Base-by-base conservation (phyloP, 257 asterid species). In the Fraxinus anomala region DNA sequence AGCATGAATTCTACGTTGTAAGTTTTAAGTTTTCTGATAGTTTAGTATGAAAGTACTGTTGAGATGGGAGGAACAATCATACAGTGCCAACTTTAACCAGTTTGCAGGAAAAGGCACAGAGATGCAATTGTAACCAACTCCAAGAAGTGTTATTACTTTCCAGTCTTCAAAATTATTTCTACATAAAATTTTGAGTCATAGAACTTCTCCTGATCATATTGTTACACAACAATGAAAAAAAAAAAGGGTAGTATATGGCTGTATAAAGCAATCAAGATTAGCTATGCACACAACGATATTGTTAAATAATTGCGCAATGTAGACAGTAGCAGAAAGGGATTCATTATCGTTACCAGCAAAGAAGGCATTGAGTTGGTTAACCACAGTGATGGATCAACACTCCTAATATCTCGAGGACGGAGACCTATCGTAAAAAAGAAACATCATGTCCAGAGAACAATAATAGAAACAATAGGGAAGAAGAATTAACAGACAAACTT, bases 351-450 rank as follows among this genome's bases (percentile, higher is more conserved):
- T 87, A 96, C 99, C 95, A 93, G 83, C 84, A 96, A 87, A 77
- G 98, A 82, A 68, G 99, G 98, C 99, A 96, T 96, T 74, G 97
- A 87, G 83, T 96, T 96, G 73, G 96, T 96, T 80, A 96, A 81
- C 99, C 98, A 96, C 93, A 96, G 81, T 44, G 99, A 92, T 71
- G 99, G 99, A 88, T 93, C 99, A 77, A 96, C 99, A 31, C 99
- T 96, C 87, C 99, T 85, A 81, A 93, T 83, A 88, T 93, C 99
- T 68, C 99, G 93, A 68, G 99, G 99, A 51, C 98, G 96, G 67
- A 93, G 93, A 59, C 99, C 99, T 93, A 91, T 21, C 9, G 28
- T 56, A 17, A 56, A n/a, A 56, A 10, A 61, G 44, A 47, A 24
- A 68, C 44, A 11, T 49, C 44, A 74, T 47, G 74, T 34, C 72